Percentiles rank a stretch among this genome's conserved stretches.
phyloP scores from a whole-genome alignment of 202 grass and related monocot species.

The Bolboschoenoplectus hybrid region DNA sequence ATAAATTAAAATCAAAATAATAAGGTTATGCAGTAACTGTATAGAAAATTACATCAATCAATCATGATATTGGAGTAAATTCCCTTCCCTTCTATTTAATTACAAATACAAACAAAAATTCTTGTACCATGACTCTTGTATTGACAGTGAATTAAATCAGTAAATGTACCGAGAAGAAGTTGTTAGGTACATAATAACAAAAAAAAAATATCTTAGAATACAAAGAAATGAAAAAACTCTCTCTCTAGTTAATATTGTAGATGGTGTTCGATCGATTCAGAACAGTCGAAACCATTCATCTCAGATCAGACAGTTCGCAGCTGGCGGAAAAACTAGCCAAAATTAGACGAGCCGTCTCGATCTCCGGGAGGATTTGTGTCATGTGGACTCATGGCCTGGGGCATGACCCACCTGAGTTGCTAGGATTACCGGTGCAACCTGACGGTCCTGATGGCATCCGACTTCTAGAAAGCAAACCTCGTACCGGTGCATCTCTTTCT shows the following conservation, averaged over 20 bases:
- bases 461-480: constrained; percentile 19
- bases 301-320: too few relatives aligned
- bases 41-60: background rate
- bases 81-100: background rate
- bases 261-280: too few relatives aligned
- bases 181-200: background rate
- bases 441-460: constrained; percentile 34
- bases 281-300: too few relatives aligned
- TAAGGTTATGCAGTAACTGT: background rate
- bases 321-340: too few relatives aligned
- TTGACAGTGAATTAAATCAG: background rate
- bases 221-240: background rate
- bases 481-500: constrained; percentile 4
- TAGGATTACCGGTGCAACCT: constrained; percentile 44
- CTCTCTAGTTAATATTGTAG: background rate
- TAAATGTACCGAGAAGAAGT: background rate
- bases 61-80: background rate
- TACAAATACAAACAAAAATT: background rate
- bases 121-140: background rate
- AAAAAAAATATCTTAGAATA: background rate
- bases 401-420: constrained; percentile 43
- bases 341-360: too few relatives aligned
- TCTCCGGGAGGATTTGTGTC: background rate
- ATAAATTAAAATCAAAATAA: background rate
- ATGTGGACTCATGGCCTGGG: constrained; percentile 34